Evolutionary conservation across 164 flowering plant genomes (phyloP), one percentile per base, ranked within the genome.

Genomic region (Saururus chinensis): DNA sequence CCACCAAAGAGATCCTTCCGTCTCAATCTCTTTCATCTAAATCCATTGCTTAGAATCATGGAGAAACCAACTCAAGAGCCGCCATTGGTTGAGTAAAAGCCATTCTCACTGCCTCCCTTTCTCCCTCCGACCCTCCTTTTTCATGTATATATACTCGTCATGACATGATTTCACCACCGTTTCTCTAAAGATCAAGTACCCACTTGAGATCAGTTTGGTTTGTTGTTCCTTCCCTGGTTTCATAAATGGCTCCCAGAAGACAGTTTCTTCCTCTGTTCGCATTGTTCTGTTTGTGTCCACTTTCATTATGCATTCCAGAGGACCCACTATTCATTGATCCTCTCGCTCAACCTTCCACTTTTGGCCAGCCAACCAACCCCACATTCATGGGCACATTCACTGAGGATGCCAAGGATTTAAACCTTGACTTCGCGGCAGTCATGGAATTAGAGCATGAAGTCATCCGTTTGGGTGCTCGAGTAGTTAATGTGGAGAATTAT

Each of bases 1-100:
- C 37, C 60, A 56, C 54, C 64, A 49, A 7, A 56, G 62, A 56
- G 30, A 49, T 35, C 61, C 54, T 77, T 75, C 37, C 81, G 79
- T 75, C 70, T 75, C 53, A 71, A 61, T 73, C 68, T 73, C 72
- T 66, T 61, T 54, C 52, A 60, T 57, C 58, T 61, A 26, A 71
- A 68, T 53, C 74, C 79, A 70, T 68, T 70, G 70, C 73, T 55
- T 45, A 23, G 48, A 40, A 63, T 60, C 57, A 69, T 23, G 56
- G 45, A 57, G 25, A 41, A 56, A 60, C 35, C 40, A 22, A 11
- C 26, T 41, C 8, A 19, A 3, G 25, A 49, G 51, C 68, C 35
- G 40, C 63, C 54, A 42, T 22, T 40, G 53, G 19, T 70, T 65
- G 73, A 56, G 62, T 64, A 40, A 54, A 62, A 40, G 19, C 49